Conservation (phyloP, 495 filamentous ascomycete species). For the Tuber calosporum region DNA sequence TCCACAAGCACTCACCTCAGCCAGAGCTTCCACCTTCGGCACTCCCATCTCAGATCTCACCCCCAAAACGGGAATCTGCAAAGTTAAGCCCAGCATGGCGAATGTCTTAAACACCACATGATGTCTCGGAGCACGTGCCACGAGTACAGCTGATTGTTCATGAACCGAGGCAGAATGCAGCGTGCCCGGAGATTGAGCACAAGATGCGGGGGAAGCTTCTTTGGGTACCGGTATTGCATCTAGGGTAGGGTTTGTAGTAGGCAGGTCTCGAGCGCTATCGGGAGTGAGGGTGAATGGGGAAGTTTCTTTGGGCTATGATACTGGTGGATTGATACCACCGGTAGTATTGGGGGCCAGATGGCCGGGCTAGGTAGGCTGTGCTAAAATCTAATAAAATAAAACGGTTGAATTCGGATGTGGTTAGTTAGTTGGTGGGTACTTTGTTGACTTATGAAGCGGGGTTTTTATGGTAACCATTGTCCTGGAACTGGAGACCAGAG, state of each 20-base stretch:
- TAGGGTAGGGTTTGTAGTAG: background rate
- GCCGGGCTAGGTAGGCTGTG: background rate
- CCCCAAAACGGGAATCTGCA: background rate
- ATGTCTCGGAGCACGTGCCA: background rate
- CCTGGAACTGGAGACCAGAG: background rate
- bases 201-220: background rate
- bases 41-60: background rate
- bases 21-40: no score
- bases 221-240: background rate
- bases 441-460: background rate
- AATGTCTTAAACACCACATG: background rate
- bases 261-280: background rate
- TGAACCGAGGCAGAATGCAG: background rate
- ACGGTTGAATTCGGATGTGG: background rate
- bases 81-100: background rate
- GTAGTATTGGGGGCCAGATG: background rate
- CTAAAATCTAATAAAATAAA: background rate
- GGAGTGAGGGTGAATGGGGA: background rate
- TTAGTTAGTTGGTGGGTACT: background rate
- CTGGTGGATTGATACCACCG: background rate
- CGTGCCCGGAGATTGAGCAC: background rate
- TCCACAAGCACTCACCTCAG: no score
- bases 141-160: background rate
- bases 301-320: background rate
- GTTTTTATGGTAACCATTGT: background rate